These are phyloP conservation scores for Leccinum sublutescens DNA, from an alignment of 768 basidiomycete species.

Conservation along the genomic window DNA sequence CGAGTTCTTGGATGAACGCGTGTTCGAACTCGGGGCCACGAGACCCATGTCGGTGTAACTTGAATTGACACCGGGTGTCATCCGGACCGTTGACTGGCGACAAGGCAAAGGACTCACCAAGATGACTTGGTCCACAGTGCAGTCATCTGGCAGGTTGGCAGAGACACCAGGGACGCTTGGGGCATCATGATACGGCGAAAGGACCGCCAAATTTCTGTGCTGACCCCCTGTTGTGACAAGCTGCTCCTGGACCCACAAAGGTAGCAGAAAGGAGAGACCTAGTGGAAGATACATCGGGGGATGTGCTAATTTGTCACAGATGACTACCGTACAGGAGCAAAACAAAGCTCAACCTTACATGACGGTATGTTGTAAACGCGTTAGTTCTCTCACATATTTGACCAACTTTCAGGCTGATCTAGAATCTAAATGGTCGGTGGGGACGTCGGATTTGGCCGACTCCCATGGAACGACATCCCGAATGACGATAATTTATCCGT, in stretches of 20 bases:
- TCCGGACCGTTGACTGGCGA: neutral
- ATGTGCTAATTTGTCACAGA: neutral
- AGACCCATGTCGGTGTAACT: slow-evolving; percentile 45
- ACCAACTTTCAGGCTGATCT: neutral
- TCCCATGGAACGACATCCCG: neutral
- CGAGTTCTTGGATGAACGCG: slow-evolving; percentile 33
- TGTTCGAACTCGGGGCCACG: slow-evolving; percentile 37
- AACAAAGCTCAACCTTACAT: neutral
- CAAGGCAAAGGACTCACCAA: slow-evolving; percentile 24
- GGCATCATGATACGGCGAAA: slow-evolving; percentile 38
- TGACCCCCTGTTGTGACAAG: neutral
- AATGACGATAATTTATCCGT: neutral
- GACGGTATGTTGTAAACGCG: neutral
- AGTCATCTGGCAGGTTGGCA: slow-evolving; percentile 35
- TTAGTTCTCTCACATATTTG: neutral
- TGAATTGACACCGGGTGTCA: slow-evolving; percentile 1
- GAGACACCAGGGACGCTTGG: slow-evolving; percentile 29
- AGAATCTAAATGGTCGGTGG: neutral
- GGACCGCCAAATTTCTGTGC: slow-evolving; percentile 28
- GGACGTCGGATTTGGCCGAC: neutral
- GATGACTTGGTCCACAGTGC: slow-evolving; percentile 39
- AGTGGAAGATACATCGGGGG: slow-evolving; percentile 14
- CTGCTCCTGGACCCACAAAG: slow-evolving; percentile 4
- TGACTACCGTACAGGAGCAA: no score
- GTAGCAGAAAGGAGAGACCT: slow-evolving; percentile 1